Conservation (phyloP, 495 filamentous ascomycete genomes). For the Sporormia fimetaria region DNA sequence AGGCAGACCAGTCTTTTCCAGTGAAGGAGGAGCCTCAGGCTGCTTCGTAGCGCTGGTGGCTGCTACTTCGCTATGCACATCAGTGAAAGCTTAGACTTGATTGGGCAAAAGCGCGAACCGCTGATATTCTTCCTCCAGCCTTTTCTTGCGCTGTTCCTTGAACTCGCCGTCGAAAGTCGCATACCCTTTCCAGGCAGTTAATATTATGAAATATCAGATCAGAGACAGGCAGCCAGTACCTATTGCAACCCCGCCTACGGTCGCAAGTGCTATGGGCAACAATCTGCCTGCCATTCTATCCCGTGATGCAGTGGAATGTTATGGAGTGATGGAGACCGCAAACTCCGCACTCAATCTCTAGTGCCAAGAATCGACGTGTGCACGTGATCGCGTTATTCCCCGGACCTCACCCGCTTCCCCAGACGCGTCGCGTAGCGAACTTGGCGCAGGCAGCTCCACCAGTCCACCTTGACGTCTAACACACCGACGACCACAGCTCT, state of each 20-base stretch:
- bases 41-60: background rate
- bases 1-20: too few relatives aligned
- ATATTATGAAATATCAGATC: background rate
- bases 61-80: background rate
- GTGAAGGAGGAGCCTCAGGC: too few relatives aligned
- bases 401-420: too few relatives aligned
- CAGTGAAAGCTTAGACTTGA: background rate
- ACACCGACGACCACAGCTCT: too few relatives aligned
- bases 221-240: slow-evolving; percentile 1
- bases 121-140: slow-evolving; percentile 16
- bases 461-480: too few relatives aligned
- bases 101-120: slow-evolving; percentile 2
- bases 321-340: too few relatives aligned
- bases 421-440: too few relatives aligned
- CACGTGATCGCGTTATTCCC: too few relatives aligned
- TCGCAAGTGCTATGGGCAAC: slow-evolving; percentile 13
- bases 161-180: slow-evolving; percentile 13
- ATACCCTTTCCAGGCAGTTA: slow-evolving; percentile 4
- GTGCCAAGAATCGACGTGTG: too few relatives aligned
- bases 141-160: slow-evolving; percentile 13
- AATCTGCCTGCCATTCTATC: slow-evolving; percentile 7
- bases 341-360: too few relatives aligned
- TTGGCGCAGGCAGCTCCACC: too few relatives aligned
- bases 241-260: slow-evolving; percentile 12
- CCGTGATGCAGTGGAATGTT: background rate